These are phyloP conservation scores for Clarireedia hainanense DNA, from an alignment of 2,329 filamentous ascomycete species.

Conservation along the genomic window DNA sequence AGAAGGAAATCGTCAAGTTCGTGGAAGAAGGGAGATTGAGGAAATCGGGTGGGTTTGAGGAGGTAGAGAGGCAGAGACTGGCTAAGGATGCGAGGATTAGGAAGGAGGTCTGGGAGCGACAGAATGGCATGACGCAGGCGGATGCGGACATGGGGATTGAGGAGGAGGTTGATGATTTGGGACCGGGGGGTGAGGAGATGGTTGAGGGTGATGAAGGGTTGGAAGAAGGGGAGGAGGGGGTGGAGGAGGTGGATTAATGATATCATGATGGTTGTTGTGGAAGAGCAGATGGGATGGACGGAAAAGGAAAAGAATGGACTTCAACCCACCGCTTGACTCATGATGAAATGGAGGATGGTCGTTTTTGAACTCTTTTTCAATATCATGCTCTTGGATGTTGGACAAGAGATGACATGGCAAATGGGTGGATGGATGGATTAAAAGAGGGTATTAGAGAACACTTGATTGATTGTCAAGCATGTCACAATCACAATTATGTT, in stretches of 20 bases:
- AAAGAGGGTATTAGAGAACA: too few species aligned
- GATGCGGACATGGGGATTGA: slow-evolving; percentile 14
- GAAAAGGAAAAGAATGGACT: too few species aligned
- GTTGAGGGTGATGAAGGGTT: neutral
- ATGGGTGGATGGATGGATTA: too few species aligned
- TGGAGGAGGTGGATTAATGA: neutral
- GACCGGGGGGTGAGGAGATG: neutral
- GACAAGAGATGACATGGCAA: too few species aligned
- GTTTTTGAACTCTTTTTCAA: too few species aligned
- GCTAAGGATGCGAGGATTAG: slow-evolving; percentile 82
- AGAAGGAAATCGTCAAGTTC: slow-evolving; percentile 76
- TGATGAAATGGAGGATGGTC: too few species aligned
- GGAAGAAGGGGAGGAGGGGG: neutral
- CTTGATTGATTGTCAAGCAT: too few species aligned
- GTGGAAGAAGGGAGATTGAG: slow-evolving; percentile 88
- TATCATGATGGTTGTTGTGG: too few species aligned
- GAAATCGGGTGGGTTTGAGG: slow-evolving; percentile 92
- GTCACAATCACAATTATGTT: too few species aligned
- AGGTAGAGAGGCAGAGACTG: slow-evolving; percentile 77
- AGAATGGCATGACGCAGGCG: slow-evolving; percentile 42
- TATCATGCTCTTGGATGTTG: too few species aligned
- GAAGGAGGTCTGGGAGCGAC: slow-evolving; percentile 66
- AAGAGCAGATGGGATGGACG: too few species aligned
- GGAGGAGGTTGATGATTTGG: neutral
- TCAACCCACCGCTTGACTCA: too few species aligned